Conservation (phyloP, 2,329 filamentous ascomycete genomes). For the Westerdykella ornata region DNA sequence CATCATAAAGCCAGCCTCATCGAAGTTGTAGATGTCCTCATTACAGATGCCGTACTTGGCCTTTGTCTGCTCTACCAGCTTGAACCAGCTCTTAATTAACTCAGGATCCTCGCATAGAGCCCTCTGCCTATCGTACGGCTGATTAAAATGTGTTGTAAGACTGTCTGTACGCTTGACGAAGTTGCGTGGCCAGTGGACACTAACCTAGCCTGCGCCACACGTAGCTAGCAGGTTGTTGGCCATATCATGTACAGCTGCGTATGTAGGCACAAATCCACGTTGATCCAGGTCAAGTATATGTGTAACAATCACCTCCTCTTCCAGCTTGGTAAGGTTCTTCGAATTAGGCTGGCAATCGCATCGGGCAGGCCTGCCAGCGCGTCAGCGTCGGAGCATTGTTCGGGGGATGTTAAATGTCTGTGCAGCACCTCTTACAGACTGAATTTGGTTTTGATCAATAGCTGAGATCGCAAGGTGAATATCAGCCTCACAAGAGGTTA, state of each 20-base stretch:
- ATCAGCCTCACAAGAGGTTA: constrained; percentile 2
- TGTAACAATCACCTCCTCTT: constrained; percentile 4
- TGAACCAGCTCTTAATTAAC: constrained; percentile 8
- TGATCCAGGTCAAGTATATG: constrained; percentile 5
- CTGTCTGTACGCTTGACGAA: no score
- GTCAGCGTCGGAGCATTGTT: constrained; percentile 1
- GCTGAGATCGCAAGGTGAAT: constrained; percentile 6
- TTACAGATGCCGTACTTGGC: constrained; percentile 7
- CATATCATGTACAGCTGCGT: no score
- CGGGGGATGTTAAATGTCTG: constrained; percentile 1
- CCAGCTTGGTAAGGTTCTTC: constrained; percentile 1
- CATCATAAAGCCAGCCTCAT: constrained; percentile 10
- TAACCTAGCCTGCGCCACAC: constrained; percentile 5
- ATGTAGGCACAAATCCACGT: constrained; percentile 2
- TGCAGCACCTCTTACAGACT: constrained; percentile 1
- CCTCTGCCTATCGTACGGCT: constrained; percentile 11
- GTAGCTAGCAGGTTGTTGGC: constrained; percentile 1
- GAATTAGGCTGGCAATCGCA: constrained; percentile 5
- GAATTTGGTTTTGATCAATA: constrained; percentile 3
- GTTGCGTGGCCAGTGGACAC: constrained; percentile 18
- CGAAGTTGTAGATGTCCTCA: constrained; percentile 12
- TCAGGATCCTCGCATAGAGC: constrained; percentile 11
- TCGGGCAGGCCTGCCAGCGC: constrained; percentile 3
- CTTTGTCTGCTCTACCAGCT: constrained; percentile 7
- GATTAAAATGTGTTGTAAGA: constrained; percentile 7